Evolutionary conservation across 305 asterid species (phyloP), one percentile per base, ranked within the genome.

Genomic region (Fraxinus angustifolia): DNA sequence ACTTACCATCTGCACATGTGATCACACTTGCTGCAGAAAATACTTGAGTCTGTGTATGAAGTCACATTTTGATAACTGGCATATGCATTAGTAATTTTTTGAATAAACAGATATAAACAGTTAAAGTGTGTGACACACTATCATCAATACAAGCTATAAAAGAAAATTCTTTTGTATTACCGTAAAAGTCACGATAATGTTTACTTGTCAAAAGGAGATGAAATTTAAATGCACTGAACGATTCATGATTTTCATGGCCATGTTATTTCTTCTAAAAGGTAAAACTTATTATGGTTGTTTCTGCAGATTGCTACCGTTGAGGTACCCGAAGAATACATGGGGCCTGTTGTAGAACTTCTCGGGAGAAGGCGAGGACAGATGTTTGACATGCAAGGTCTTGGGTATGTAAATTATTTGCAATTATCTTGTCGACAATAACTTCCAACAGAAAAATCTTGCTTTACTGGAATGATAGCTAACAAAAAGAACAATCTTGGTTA

Each of bases 311-410:
- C 99, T 67, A 88, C 94, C 62, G 98, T 94, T 56, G 99, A 96
- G 87, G 99, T 94, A 79, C 98, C 93, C 6, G 99, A 96, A 89
- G 98, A 87, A 84, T 93, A 92, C 85, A 77, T 94, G 94, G 99
- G 99, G 68, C 81, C 98, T 6, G 98, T 94, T 50, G 96, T 96
- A 65, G 98, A 96, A 89, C 97, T 96, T 88, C 98, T 96, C 45
- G 99, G 99, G 82, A 87, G 90, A 90, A 89, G 99, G 85, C 98
- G 98, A 82, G 98, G 99, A 33, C 99, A 91, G 78, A 94, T 96
- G 98, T 81, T 88, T 72, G 99, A 94, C 85, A 90, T 96, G 98
- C 92, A 93, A 89, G 98, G 97, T 81, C 70, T 90, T 67, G 98
- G 99, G 99, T 94, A 90, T 50, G 89, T 77, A 75, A 62, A 70